phyloP scores from a whole-genome alignment of 345 rosid genomes.

The Lepidium aucheri region DNA sequence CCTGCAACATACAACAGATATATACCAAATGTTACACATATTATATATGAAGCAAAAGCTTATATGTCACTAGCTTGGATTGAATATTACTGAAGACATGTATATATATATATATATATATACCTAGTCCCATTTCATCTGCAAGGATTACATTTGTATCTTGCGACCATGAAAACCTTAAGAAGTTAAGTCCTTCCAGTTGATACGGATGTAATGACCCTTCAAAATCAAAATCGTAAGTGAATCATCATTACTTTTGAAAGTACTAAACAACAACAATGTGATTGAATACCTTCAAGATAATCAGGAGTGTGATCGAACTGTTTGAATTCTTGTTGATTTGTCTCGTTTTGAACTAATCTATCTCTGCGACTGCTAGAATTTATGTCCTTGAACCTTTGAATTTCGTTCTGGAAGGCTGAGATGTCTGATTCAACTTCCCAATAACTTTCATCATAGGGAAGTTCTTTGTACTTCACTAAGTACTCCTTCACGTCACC shows the following conservation, averaged over 20 bases:
- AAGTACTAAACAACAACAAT: background rate
- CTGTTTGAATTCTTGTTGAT: slow-evolving; percentile 47
- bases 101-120: slow-evolving; percentile 36
- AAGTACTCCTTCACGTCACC: slow-evolving; percentile 54
- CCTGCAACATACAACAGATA: slow-evolving; percentile 36
- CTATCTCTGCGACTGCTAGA: slow-evolving; percentile 42
- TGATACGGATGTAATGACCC: slow-evolving; percentile 83
- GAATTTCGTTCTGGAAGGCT: slow-evolving; percentile 68
- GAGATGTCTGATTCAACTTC: slow-evolving; percentile 78
- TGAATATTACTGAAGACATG: slow-evolving; percentile 22
- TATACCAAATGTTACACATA: slow-evolving; percentile 1
- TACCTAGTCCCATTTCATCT: slow-evolving; percentile 96
- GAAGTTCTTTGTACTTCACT: slow-evolving; percentile 76
- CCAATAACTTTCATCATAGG: slow-evolving; percentile 81
- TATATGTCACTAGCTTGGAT: background rate
- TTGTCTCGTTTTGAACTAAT: slow-evolving; percentile 39
- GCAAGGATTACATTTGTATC: slow-evolving; percentile 87
- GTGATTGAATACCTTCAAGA: slow-evolving; percentile 51
- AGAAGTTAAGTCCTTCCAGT: slow-evolving; percentile 80
- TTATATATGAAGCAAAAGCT: background rate
- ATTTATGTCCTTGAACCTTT: slow-evolving; percentile 49
- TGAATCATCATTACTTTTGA: background rate
- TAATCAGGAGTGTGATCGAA: slow-evolving; percentile 67
- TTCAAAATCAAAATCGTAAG: slow-evolving; percentile 29
- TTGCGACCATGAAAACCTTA: slow-evolving; percentile 77